Base-by-base conservation (phyloP, 1,284 basidiomycete genomes). In the Cutaneotrichosporon arboriforme region DNA sequence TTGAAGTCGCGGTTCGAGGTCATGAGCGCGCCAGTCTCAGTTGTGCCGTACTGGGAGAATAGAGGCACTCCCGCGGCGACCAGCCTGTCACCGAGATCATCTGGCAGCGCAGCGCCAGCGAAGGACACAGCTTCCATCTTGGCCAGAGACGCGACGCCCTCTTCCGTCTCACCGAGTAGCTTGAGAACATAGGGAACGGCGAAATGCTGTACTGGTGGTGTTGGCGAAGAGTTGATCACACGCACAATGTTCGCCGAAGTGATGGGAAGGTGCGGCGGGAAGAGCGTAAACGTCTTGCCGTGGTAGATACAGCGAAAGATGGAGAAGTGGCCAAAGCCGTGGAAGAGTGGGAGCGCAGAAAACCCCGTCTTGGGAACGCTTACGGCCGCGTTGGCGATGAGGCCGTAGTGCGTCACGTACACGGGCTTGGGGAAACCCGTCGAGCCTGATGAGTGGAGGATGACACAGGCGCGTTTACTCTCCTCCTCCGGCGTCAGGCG, bases 361-460 rank as follows among this genome's bases (percentile, higher is more conserved):
- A 80, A 79, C 0, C 77, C 78, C 13, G 74, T 66, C 57, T 76
- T 74, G n/a, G 76, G 71, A 42, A 70, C 39, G 13, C 67, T 66
- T 22, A 57, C 48, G 14, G 67, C 66, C 8, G 63, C 62, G 52
- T 72, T 74, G 34, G 70, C 70, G 21, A 74, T 61, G 37, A 73
- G 48, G 12, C 70, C 72, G 43, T 68, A 70, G 55, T 74, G 69
- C 9, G 69, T 66, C 39, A 74, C 62, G 57, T 64, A 70, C 18
- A 72, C 70, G 9, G 70, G 70, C 46, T 73, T 75, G 9, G 77
- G 77, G 46, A 76, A 73, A 21, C 81, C 75, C 7, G 81, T 81
- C 13, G 81, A 83, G 35, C 83, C 83, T 1, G 78, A 80, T 4
- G 83, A 83, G 59, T 85, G 84, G n/a, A 85, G 72, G 49, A 84